Base-by-base conservation (phyloP, 306 rosid genomes). In the Oxytropis ochrocephala region DNA sequence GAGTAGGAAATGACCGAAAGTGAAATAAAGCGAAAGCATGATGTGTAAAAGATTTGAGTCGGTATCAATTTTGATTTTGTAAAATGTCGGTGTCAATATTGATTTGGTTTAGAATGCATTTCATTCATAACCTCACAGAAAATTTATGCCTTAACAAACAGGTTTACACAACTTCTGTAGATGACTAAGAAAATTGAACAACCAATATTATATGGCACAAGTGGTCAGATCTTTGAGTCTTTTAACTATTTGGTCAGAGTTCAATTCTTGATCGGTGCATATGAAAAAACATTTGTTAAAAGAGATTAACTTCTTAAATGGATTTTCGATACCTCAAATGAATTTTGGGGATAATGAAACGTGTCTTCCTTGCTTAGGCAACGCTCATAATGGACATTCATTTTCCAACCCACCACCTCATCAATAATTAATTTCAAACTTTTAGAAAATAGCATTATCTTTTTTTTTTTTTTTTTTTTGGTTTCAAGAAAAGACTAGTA, bases 361-460 rank as follows among this genome's bases (percentile, higher is more conserved):
- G 69, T 67, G 55, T 57, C 62, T 47, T 75, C 1, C 21, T 5
- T 17, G 64, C 38, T 38, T 42, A 32, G 57, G 64, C 52, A 64
- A 47, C 14, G 0, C 12, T 57, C 64, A 48, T 48, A 11, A 24
- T 24, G 46, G 43, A 9, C 74, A 48, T 58, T 75, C 17, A 67
- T 32, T 36, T 14, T 39, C 36, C n/a, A 57, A 75, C 74, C 60
- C 2, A 47, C 27, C 43, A 48, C 64, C 65, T 57, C 64, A 66
- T 57, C 64, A 65, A 64, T 38, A 46, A 11, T 63, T 52, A 9
- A 41, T 61, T 41, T 11, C 18, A 59, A 35, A n/a, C 17, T 58
- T 47, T 6, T 19, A 50, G 13, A 56, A 43, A 42, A 17, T 10
- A 59, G 19, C 43, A 57, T 16, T 6, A 36, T 44, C 21, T 8